phyloP scores from a whole-genome alignment of 805 yeast genomes.

The Trichomonascus vanleenenianus region DNA sequence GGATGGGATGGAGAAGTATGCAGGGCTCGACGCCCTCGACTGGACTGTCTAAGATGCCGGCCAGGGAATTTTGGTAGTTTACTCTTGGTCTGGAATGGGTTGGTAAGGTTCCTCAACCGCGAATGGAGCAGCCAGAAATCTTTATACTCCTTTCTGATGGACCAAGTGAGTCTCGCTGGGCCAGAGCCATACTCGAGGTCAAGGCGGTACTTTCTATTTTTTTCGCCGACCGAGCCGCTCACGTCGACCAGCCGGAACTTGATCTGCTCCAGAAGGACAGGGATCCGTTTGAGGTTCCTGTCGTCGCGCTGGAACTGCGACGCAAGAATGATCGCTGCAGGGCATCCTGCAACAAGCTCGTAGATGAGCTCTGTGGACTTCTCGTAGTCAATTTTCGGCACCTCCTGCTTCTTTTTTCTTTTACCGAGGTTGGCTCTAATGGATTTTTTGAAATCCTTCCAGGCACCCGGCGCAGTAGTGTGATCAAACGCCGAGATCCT shows the following conservation, averaged over 20 bases:
- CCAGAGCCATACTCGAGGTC: constrained; percentile 90
- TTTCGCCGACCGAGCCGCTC: constrained; percentile 29
- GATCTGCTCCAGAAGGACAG: constrained; percentile 66
- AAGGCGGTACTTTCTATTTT: constrained; percentile 46
- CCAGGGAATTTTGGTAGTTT: constrained; percentile 39
- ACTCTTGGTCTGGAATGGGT: constrained; percentile 22
- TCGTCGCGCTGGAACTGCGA: constrained; percentile 73
- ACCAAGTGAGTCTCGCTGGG: constrained; percentile 69
- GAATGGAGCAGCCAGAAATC: constrained; percentile 70
- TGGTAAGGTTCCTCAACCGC: constrained; percentile 47
- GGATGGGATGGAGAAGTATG: neutral
- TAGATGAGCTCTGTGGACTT: constrained; percentile 34
- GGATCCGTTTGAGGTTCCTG: constrained; percentile 53
- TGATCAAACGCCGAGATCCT: constrained; percentile 16
- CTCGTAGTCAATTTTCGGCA: constrained; percentile 20
- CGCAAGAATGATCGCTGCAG: constrained; percentile 48
- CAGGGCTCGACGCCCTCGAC: neutral
- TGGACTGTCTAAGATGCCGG: neutral
- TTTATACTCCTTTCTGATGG: constrained; percentile 59
- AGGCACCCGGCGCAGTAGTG: constrained; percentile 7
- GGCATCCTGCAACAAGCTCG: constrained; percentile 34
- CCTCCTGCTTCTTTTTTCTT: constrained; percentile 12
- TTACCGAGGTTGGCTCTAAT: constrained; percentile 10
- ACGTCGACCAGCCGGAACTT: constrained; percentile 47
- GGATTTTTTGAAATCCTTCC: constrained; percentile 13